These are phyloP conservation scores for Dioscorea alata DNA, from an alignment of 106 monocot species.

Conservation along the genomic window DNA sequence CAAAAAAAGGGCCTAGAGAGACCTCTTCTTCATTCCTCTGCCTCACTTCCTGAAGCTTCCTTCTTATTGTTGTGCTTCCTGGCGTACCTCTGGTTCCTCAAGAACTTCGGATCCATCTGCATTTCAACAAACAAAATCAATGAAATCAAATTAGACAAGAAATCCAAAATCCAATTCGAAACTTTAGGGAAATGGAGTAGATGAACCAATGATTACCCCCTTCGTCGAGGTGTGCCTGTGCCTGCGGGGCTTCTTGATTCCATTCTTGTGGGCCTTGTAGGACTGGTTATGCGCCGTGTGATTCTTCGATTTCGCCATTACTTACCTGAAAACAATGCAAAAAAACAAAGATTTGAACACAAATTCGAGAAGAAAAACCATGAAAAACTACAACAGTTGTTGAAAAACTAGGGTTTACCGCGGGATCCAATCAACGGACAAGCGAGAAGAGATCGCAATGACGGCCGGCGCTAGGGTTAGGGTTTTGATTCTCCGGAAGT, in stretches of 20 bases:
- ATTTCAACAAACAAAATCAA: neutral
- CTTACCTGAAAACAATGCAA: neutral
- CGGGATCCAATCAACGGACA: too few relatives aligned
- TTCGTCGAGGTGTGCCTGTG: constrained; percentile 17
- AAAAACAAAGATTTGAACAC: too few relatives aligned
- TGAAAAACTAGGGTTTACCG: too few relatives aligned
- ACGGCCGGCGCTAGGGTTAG: too few relatives aligned
- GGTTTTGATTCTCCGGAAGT: too few relatives aligned
- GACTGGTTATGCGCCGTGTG: constrained; percentile 24
- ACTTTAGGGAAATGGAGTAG: neutral
- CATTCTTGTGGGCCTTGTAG: constrained; percentile 21
- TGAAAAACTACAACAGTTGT: too few relatives aligned
- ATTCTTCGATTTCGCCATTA: constrained; percentile 22
- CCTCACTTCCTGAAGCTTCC: constrained; percentile 12
- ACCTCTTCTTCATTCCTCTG: constrained; percentile 12
- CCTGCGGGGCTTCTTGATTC: constrained; percentile 18
- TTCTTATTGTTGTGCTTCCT: constrained; percentile 40
- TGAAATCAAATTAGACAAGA: neutral
- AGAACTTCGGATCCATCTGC: constrained; percentile 41
- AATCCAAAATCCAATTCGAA: neutral
- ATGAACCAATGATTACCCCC: constrained; percentile 7
- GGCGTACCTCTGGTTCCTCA: constrained; percentile 46
- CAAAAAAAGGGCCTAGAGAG: too few relatives aligned
- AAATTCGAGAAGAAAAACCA: too few relatives aligned
- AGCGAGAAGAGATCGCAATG: too few relatives aligned